phyloP scores from a whole-genome alignment of 139 green algal genomes.

The Micractinium sp. region DNA sequence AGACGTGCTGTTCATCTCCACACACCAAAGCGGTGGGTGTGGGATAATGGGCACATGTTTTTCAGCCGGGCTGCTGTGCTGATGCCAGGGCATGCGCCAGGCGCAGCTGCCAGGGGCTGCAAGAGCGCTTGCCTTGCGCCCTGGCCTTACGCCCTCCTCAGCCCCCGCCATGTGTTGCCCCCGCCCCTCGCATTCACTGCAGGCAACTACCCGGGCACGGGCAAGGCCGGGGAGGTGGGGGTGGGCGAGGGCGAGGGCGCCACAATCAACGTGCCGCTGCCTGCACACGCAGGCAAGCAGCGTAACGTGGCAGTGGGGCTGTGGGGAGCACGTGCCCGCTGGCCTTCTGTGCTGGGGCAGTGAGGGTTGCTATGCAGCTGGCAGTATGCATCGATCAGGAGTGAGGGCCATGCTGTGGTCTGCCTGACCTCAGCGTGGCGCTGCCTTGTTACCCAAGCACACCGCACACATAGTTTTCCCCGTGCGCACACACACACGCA shows the following conservation, averaged over 20 bases:
- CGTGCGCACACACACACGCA: neutral
- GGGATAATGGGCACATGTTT: neutral
- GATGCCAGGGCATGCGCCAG: neutral
- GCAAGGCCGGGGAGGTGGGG: slow-evolving; percentile 73
- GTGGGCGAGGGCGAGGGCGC: slow-evolving; percentile 68
- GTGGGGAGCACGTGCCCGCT: neutral
- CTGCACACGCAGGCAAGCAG: slow-evolving; percentile 47
- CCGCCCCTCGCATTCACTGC: neutral
- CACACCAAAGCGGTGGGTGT: slow-evolving; percentile 67
- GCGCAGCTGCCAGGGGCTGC: neutral
- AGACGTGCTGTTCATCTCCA: slow-evolving; percentile 85
- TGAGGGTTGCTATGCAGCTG: neutral
- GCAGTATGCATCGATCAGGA: neutral
- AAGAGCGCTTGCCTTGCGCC: neutral
- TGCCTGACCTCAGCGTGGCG: no score
- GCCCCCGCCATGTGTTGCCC: neutral
- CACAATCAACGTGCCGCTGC: slow-evolving; percentile 87
- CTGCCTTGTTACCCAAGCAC: no score
- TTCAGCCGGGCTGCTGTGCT: neutral
- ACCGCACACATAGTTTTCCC: no score
- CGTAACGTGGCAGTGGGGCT: neutral
- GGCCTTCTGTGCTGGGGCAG: neutral
- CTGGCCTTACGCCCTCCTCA: no score
- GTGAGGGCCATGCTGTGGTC: no score
- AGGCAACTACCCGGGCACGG: slow-evolving; percentile 59